Evolutionary conservation across 495 filamentous ascomycete species (phyloP).

Genomic region (Chaetomium fimeti): DNA sequence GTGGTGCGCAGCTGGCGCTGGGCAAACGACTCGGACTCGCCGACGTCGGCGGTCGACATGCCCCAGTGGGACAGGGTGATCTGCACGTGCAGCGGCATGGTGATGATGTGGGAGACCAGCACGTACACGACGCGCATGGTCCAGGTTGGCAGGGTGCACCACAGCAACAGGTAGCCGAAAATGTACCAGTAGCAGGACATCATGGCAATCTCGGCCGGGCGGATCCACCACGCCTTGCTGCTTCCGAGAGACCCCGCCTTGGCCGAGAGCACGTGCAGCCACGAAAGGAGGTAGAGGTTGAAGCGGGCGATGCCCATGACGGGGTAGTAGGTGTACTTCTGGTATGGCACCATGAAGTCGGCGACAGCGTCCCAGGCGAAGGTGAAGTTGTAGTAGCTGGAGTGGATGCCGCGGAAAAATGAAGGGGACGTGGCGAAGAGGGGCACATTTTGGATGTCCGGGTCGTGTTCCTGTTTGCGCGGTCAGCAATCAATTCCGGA

Average conservation of each 20-base stretch:
- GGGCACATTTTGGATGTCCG: slow-evolving; percentile 94
- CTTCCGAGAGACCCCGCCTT: slow-evolving; percentile 37
- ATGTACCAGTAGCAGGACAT: slow-evolving; percentile 93
- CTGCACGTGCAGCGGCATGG: slow-evolving; percentile 86
- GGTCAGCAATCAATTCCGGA: background rate
- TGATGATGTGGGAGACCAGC: slow-evolving; percentile 81
- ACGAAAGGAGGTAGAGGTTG: slow-evolving; percentile 84
- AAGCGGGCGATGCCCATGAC: slow-evolving; percentile 83
- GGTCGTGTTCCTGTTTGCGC: slow-evolving; percentile 66
- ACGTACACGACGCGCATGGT: slow-evolving; percentile 69
- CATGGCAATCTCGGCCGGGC: slow-evolving; percentile 80
- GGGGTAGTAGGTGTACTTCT: slow-evolving; percentile 82
- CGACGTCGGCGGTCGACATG: slow-evolving; percentile 91
- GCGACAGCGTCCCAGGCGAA: slow-evolving; percentile 81
- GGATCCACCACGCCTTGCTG: slow-evolving; percentile 72
- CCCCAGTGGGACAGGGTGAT: slow-evolving; percentile 96
- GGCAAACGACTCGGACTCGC: slow-evolving; percentile 82
- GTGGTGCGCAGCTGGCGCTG: slow-evolving; percentile 96
- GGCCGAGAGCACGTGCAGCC: slow-evolving; percentile 70
- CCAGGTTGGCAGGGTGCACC: slow-evolving; percentile 66
- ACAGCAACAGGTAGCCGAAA: slow-evolving; percentile 65
- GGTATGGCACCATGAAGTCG: slow-evolving; percentile 68
- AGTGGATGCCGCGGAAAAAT: slow-evolving; percentile 71
- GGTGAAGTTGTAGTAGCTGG: slow-evolving; percentile 82
- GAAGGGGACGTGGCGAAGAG: slow-evolving; percentile 91